Conservation (phyloP, 1,284 basidiomycete species). For the Leccinum fallax region DNA sequence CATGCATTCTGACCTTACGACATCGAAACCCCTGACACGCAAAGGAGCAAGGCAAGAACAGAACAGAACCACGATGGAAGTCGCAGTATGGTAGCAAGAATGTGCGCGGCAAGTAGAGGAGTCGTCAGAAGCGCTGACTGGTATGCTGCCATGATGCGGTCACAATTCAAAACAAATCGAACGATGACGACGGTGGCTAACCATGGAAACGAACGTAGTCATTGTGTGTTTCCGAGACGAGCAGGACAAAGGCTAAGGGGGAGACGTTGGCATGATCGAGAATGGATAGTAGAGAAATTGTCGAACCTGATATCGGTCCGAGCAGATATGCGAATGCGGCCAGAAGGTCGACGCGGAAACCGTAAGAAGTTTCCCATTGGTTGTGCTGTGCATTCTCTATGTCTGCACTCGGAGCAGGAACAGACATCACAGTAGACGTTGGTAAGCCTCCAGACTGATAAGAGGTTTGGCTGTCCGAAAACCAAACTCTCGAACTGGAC, state of each 20-base stretch:
- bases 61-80: slow-evolving; percentile 52
- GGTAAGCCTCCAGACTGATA: slow-evolving; percentile 76
- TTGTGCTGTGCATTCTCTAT: slow-evolving; percentile 51
- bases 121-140: slow-evolving; percentile 77
- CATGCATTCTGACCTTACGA: slow-evolving; percentile 43
- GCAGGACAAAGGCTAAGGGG: slow-evolving; percentile 59
- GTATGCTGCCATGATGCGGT: slow-evolving; percentile 54
- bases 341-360: slow-evolving; percentile 67
- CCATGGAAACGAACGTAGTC: slow-evolving; percentile 83
- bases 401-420: slow-evolving; percentile 40
- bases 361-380: slow-evolving; percentile 74
- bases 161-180: slow-evolving; percentile 7
- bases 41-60: slow-evolving; percentile 48
- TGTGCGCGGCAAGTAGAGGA: slow-evolving; percentile 62
- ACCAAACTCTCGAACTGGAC: slow-evolving; percentile 54
- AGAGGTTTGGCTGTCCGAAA: slow-evolving; percentile 50
- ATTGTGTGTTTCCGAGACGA: slow-evolving; percentile 79
- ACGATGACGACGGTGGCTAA: slow-evolving; percentile 35
- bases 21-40: slow-evolving; percentile 52
- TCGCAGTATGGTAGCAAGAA: slow-evolving; percentile 56
- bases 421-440: slow-evolving; percentile 51
- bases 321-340: slow-evolving; percentile 71
- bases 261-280: slow-evolving; percentile 9
- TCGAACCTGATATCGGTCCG: slow-evolving; percentile 74
- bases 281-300: background rate